phyloP scores from a whole-genome alignment of 1,284 basidiomycete genomes.

The Cystobasidium sp. region DNA sequence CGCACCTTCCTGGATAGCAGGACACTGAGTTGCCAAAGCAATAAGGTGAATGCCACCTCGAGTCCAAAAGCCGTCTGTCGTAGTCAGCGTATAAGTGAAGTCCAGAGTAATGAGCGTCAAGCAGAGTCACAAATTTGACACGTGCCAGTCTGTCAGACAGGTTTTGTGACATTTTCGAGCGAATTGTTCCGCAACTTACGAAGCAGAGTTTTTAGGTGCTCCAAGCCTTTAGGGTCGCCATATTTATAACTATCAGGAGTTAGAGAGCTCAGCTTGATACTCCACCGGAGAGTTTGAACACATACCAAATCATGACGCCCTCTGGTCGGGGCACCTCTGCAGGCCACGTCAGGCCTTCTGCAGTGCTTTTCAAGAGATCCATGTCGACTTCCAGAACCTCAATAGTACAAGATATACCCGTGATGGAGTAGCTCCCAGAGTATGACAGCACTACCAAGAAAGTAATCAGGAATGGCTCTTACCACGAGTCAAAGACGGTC shows the following conservation, averaged over 20 bases:
- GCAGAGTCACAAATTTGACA: background rate
- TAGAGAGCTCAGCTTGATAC: background rate
- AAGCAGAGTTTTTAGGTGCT: constrained; percentile 48
- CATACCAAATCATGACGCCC: constrained; percentile 54
- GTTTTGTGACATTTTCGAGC: background rate
- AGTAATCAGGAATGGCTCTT: background rate
- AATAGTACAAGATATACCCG: constrained; percentile 46
- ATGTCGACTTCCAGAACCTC: constrained; percentile 54
- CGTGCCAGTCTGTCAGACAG: background rate
- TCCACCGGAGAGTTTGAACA: background rate
- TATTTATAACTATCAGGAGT: constrained; percentile 51
- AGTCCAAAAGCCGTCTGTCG: constrained; percentile 53
- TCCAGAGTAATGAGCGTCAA: no score
- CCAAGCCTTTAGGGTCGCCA: constrained; percentile 49
- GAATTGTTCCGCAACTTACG: constrained; percentile 21
- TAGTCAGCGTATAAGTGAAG: no score
- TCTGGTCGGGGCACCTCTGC: constrained; percentile 50
- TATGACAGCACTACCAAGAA: constrained; percentile 46
- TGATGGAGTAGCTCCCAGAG: constrained; percentile 48
- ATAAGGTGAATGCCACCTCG: constrained; percentile 52
- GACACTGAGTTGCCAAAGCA: constrained; percentile 54
- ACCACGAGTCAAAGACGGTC: background rate
- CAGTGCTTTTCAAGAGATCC: constrained; percentile 46
- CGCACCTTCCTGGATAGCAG: constrained; percentile 33
- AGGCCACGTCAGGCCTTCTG: constrained; percentile 52